Base-by-base conservation (phyloP, 495 filamentous ascomycete species). In the Entonaema liquescens region DNA sequence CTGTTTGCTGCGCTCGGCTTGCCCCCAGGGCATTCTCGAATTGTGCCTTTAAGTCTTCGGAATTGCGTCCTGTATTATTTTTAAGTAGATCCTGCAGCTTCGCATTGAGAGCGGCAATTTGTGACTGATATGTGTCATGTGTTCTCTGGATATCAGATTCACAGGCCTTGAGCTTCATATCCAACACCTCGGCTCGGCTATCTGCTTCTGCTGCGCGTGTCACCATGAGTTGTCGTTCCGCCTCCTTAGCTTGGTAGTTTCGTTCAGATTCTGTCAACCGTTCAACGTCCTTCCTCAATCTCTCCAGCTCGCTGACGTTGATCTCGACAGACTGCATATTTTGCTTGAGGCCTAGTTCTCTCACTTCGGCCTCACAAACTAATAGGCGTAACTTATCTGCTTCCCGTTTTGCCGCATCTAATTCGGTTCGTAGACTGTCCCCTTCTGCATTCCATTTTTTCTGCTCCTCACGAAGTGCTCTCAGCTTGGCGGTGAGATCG, bases 401-500 rank as follows among this genome's bases (percentile, higher is more conserved):
- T 62, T 92, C 88, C 8, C 77, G 74, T 56, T 80, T 76, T 2
- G 83, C 82, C 35, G 79, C 79, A 44, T 85, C 74, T 3, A 92
- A 78, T 36, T 89, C 87, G 19, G 80, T 77, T 38, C 81, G 81
- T 1, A 92, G 79, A 35, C 74, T 74, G 23, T 83, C 82, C 42
- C 84, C 78, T 64, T 91, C 86, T 1, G 76, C 67, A 13, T 77
- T 82, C 89, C 88, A 91, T 42, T 85, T 85, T 70, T 88, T 90
- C 70, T 91, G 88, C 68, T 93, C 90, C 44, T 92, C 91, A 29
- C 85, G 82, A 21, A 92, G 78, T 1, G 77, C 75, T 35, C 83
- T 82, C 55, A 92, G 80, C 72, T 90, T 91, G 47, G 79, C 77
- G 21, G 80, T 85, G 12, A 92, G 81, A 56, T 91, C 88, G 5